Base-by-base conservation (phyloP, 257 asterid genomes). In the Gardenia jasminoides region DNA sequence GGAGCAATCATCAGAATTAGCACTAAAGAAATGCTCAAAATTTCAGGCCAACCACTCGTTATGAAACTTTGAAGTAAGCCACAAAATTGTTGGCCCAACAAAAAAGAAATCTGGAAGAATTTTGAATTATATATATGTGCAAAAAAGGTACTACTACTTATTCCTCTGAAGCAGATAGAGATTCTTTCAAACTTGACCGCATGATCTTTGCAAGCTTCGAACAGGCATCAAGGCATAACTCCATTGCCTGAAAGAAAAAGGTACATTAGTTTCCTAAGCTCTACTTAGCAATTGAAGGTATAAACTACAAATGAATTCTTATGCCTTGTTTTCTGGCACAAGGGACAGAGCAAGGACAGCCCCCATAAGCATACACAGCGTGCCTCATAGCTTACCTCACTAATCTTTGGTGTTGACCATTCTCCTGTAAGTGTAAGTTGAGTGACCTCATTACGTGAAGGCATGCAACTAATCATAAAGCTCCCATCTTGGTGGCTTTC, bases 361-460 rank as follows among this genome's bases (percentile, higher is more conserved):
- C 56, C 41, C 58, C 5, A n/a, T 46, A 28, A 31, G 74, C 12
- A 68, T 7, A n/a, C 20, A 61, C 26, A 75, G 59, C 24, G 59
- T 59, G 41, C 41, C 41, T 39, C 71, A 72, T 66, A 75, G 39
- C 41, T 50, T 89, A 94, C 99, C 97, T 96, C 99, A 6, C 91
- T 85, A 70, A 90, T 86, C 88, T 89, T 89, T 41, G 97, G 75
- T 19, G 97, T 90, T 43, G 98, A 88, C 99, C 99, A 93, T 70
- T 90, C 99, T 82, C 99, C 99, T 0, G 97, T 89, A 73, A 93
- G 75, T 75, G 90, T 85, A 90, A 93, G 85, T 85, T 96, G 99
- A 3, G 98, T 96, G 47, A 92, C 89, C 89, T 93, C 97, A 70
- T 93, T 87, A 43, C 94, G 97, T 1, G 97, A 93, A 67, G 98